Evolutionary conservation across 768 basidiomycete species (phyloP).

Genomic region (Gelatoporia subvermispora): DNA sequence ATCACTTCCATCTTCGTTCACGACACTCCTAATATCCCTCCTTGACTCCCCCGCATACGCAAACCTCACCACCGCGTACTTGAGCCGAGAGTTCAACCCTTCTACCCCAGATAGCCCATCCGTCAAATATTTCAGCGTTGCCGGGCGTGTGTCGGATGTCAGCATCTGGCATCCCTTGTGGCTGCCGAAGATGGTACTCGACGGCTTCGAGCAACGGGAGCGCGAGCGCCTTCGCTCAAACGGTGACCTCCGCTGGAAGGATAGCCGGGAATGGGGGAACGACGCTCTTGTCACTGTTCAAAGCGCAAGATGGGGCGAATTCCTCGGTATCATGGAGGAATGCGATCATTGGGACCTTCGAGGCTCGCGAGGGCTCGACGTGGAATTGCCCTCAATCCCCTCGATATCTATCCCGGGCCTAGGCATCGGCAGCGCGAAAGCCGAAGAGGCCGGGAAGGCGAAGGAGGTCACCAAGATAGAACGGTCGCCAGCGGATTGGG

Average conservation of each 20-base stretch:
- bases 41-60: conserved; percentile 97
- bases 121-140: conserved; percentile 91
- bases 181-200: conserved; percentile 92
- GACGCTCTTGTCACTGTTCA: conserved; percentile 91
- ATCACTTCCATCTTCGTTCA: conserved; percentile 76
- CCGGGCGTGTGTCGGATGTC: conserved; percentile 63
- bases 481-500: conserved; percentile 40
- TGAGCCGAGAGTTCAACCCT: conserved; percentile 80
- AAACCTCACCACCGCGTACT: conserved; percentile 82
- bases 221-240: conserved; percentile 39
- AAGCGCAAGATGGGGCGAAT: conserved; percentile 94
- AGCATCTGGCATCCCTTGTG: conserved; percentile 93
- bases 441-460: conserved; percentile 25
- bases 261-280: conserved; percentile 69
- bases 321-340: conserved; percentile 82
- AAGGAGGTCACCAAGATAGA: conserved; percentile 41
- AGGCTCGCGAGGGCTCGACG: conserved; percentile 77
- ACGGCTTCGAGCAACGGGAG: conserved; percentile 69
- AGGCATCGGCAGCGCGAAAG: conserved; percentile 29
- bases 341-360: conserved; percentile 97
- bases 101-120: conserved; percentile 69
- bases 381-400: conserved; percentile 53
- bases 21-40: conserved; percentile 79
- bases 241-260: conserved; percentile 39
- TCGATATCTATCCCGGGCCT: conserved; percentile 23